Evolutionary conservation across 108 stramenopile genomes (phyloP).

Genomic region (Nitzschia putrida): DNA sequence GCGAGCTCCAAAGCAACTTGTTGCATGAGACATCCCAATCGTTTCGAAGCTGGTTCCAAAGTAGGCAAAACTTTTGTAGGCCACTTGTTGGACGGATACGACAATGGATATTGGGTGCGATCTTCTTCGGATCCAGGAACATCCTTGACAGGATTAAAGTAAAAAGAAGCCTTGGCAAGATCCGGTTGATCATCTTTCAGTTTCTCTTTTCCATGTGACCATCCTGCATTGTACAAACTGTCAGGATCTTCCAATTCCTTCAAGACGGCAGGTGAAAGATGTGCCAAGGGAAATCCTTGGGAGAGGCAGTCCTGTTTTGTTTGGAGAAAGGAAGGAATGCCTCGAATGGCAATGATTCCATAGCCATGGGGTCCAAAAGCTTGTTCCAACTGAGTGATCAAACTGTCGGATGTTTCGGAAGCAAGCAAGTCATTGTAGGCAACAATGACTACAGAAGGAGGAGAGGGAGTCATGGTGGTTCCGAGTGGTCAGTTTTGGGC

Average conservation of each 20-base stretch:
- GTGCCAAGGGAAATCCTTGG: conserved; percentile 72
- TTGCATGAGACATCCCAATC: conserved; percentile 79
- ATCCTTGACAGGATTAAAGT: conserved; percentile 85
- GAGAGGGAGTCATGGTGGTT: too few species aligned
- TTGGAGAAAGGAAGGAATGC: conserved; percentile 77
- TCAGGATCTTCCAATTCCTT: conserved; percentile 66
- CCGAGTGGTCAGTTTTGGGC: too few species aligned
- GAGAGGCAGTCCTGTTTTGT: conserved; percentile 71
- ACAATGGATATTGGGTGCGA: conserved; percentile 69
- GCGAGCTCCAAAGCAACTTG: conserved; percentile 59
- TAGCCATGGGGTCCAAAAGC: conserved; percentile 49
- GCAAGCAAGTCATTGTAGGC: conserved; percentile 47
- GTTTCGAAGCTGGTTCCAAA: conserved; percentile 53
- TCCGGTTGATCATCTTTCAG: conserved; percentile 82
- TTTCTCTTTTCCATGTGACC: conserved; percentile 89
- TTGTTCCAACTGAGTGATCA: conserved; percentile 42
- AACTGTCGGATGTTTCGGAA: conserved; percentile 11
- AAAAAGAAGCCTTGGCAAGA: conserved; percentile 84
- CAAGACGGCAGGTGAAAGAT: conserved; percentile 57
- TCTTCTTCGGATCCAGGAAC: conserved; percentile 76
- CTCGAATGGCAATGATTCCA: conserved; percentile 79
- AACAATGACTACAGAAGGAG: conserved; percentile 35
- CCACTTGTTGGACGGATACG: conserved; percentile 90
- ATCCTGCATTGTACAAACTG: conserved; percentile 89
- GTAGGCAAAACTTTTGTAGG: conserved; percentile 64